phyloP scores from a whole-genome alignment of 768 basidiomycete genomes.

The Tylopilus sp. region DNA sequence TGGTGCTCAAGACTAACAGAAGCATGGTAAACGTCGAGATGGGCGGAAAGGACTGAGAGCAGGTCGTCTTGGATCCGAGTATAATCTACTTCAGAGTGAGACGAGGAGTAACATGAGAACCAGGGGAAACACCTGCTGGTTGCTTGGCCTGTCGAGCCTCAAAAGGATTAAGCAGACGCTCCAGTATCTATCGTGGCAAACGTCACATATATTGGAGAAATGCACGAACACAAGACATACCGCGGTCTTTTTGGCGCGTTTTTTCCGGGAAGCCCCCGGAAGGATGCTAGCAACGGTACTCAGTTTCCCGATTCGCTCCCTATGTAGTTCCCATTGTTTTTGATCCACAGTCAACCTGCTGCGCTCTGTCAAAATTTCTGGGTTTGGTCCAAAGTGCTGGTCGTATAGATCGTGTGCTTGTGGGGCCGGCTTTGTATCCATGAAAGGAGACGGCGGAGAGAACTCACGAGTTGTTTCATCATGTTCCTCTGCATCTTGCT shows the following conservation, averaged over 20 bases:
- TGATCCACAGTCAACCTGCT: conserved; percentile 53
- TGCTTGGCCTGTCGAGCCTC: conserved; percentile 50
- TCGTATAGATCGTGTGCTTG: conserved; percentile 54
- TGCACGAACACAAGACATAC: conserved; percentile 14
- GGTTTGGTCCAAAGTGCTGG: conserved; percentile 65
- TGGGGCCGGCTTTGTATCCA: background rate
- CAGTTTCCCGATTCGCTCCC: conserved; percentile 52
- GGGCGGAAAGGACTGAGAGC: conserved; percentile 58
- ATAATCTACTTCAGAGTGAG: conserved; percentile 37
- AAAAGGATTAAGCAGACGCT: conserved; percentile 56
- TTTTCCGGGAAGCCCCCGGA: conserved; percentile 39
- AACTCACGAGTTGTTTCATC: conserved; percentile 17
- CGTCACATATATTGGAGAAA: background rate
- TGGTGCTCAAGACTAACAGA: conserved; percentile 64
- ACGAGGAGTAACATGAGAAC: background rate
- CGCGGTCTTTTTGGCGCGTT: conserved; percentile 20
- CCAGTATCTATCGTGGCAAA: conserved; percentile 43
- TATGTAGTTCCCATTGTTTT: conserved; percentile 52
- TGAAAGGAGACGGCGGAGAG: background rate
- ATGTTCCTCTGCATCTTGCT: conserved; percentile 23
- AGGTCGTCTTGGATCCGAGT: conserved; percentile 62
- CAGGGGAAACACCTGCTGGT: conserved; percentile 41
- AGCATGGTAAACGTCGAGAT: conserved; percentile 77
- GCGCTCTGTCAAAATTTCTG: conserved; percentile 47
- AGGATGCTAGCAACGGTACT: conserved; percentile 43